Conservation (phyloP, 352 stramenopile genomes). For the Phytophthora citricola region DNA sequence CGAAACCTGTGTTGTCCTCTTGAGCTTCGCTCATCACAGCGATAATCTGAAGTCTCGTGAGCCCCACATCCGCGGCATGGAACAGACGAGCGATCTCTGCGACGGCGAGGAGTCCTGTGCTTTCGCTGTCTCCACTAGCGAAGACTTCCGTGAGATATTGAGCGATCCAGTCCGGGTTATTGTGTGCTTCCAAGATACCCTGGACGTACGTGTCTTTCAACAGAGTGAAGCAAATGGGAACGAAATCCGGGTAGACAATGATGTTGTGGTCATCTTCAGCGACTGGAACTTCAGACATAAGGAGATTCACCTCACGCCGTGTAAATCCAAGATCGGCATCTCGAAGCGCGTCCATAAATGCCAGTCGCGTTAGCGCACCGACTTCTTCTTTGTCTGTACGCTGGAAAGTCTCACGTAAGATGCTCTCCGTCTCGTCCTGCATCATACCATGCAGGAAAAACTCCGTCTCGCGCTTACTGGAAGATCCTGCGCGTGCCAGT, state of each 20-base stretch:
- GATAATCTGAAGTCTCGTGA: conserved; percentile 82
- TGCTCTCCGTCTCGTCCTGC: conserved; percentile 83
- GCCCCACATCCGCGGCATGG: conserved; percentile 65
- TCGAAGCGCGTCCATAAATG: conserved; percentile 75
- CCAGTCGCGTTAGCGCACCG: conserved; percentile 48
- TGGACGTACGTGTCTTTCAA: conserved; percentile 61
- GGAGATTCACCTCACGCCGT: conserved; percentile 76
- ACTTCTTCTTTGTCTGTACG: conserved; percentile 63
- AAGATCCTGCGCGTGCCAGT: conserved; percentile 47
- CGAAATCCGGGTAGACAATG: conserved; percentile 61
- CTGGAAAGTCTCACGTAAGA: conserved; percentile 81
- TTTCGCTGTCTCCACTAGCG: conserved; percentile 67
- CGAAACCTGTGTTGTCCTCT: conserved; percentile 78
- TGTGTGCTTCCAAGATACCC: conserved; percentile 67
- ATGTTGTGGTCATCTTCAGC: conserved; percentile 36
- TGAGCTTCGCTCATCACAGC: conserved; percentile 71
- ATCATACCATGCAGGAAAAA: conserved; percentile 81
- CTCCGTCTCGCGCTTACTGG: conserved; percentile 52
- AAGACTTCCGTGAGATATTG: conserved; percentile 83
- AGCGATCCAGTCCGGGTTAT: conserved; percentile 68
- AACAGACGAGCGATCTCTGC: conserved; percentile 67
- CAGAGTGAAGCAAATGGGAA: conserved; percentile 68
- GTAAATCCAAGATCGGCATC: conserved; percentile 76
- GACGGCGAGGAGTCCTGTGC: conserved; percentile 66
- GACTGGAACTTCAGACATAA: conserved; percentile 66